Base-by-base conservation (phyloP, 148 eudicot species). In the Mesembryanthemum crystallinum region DNA sequence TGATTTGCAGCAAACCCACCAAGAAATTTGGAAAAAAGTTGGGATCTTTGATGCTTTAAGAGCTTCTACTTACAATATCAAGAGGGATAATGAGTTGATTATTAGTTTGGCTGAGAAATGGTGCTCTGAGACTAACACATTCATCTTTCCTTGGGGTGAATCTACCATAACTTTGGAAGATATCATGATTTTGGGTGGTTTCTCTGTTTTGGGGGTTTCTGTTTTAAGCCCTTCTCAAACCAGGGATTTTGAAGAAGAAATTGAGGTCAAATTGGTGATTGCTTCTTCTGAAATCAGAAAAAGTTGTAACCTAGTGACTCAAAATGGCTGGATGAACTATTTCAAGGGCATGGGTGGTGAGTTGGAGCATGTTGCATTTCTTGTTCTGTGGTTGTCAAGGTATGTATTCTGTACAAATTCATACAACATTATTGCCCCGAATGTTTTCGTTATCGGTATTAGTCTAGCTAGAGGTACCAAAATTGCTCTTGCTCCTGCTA, bases 111-210 rank as follows among this genome's bases (percentile, higher is more conserved):
- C 72, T 37, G 69, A 84, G 17, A 79, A 33, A 62, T 86, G 89
- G 89, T 79, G 85, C n/a, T 51, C 78, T 28, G 54, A 79, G 21
- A 82, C 85, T 9, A 86, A 83, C 49, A 52, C 66, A 0, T 75
- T 80, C 32, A 12, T 80, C 5, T 80, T 76, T 18, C 39, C 80
- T 10, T 84, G 89, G 89, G 85, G 85, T 66, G 82, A 84, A 35
- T 78, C 35, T 7, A 79, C 78, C 27, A 14, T 86, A 25, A 84
- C 87, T 0, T 73, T 86, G 35, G 89, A 86, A 71, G 89, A 86
- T 80, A 35, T 86, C 18, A 76, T 79, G 71, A 27, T 79, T 17
- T 64, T 86, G 43, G 86, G 79, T 64, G 83, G 79, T 1, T 80
- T 54, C 70, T 71, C 83, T 17, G 63, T 73, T 54, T 30, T 76